These are phyloP conservation scores for Pontederia crassipes DNA, from an alignment of 176 grass and related monocot species.

Conservation along the genomic window DNA sequence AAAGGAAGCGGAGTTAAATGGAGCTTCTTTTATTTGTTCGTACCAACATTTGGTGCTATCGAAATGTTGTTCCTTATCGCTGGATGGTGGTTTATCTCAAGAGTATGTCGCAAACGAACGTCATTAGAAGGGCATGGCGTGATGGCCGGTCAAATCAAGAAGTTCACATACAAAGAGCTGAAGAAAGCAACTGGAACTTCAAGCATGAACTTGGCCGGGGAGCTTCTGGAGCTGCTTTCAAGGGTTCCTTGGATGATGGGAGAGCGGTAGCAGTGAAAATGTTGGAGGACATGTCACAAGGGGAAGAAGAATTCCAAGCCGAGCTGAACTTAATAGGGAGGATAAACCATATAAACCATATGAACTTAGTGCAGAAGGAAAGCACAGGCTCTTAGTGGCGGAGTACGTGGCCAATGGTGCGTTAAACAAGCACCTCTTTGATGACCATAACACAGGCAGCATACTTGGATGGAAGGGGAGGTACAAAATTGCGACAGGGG, in stretches of 20 bases:
- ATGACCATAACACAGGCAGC: not conserved
- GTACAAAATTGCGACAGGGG: not conserved
- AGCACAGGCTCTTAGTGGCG: conserved; percentile 30
- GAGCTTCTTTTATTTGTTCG: conserved; percentile 35
- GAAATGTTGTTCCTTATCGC: conserved; percentile 22
- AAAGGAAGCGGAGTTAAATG: not conserved
- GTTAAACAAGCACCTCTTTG: conserved; percentile 25
- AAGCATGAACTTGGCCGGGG: conserved; percentile 28
- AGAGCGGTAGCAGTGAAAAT: conserved; percentile 38
- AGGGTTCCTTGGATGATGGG: conserved; percentile 20
- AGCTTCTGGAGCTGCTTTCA: conserved; percentile 40
- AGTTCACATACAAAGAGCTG: conserved; percentile 37
- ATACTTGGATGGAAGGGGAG: not conserved
- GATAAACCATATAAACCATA: conserved; percentile 52
- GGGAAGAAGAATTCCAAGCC: conserved; percentile 37
- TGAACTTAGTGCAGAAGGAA: conserved; percentile 34
- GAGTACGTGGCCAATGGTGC: conserved; percentile 34
- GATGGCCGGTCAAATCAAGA: conserved; percentile 25
- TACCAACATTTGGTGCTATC: conserved; percentile 32
- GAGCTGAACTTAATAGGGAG: conserved; percentile 42
- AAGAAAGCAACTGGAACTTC: conserved; percentile 37
- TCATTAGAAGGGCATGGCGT: conserved; percentile 32
- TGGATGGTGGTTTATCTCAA: conserved; percentile 48
- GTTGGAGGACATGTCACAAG: conserved; percentile 26
- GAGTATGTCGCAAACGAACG: conserved; percentile 10